Conservation (phyloP, 805 yeast species). For the Danielia oregonensis region DNA sequence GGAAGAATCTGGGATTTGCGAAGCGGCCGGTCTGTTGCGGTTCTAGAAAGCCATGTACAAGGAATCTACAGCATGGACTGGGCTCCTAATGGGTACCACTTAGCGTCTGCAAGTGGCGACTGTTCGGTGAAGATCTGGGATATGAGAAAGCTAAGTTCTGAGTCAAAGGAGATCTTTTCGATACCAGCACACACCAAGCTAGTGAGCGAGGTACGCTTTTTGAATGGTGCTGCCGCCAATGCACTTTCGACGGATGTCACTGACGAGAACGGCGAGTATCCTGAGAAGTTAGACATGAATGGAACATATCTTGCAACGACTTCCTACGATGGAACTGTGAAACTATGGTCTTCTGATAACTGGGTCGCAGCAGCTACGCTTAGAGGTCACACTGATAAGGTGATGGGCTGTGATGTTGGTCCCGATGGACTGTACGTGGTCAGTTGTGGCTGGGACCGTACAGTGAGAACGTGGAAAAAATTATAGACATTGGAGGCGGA, state of each 20-base stretch:
- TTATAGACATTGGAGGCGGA: background rate
- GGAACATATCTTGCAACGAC: slow-evolving; percentile 55
- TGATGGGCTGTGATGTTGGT: slow-evolving; percentile 64
- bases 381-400: slow-evolving; percentile 58
- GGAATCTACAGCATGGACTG: slow-evolving; percentile 72
- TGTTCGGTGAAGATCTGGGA: slow-evolving; percentile 84
- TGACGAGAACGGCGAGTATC: slow-evolving; percentile 29
- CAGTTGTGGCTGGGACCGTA: slow-evolving; percentile 82
- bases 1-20: slow-evolving; percentile 84
- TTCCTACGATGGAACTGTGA: slow-evolving; percentile 69
- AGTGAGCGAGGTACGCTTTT: slow-evolving; percentile 62
- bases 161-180: slow-evolving; percentile 40
- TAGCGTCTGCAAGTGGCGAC: slow-evolving; percentile 86
- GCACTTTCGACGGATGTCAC: slow-evolving; percentile 19
- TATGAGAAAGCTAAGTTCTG: slow-evolving; percentile 43
- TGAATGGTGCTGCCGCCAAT: slow-evolving; percentile 17
- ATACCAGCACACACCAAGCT: slow-evolving; percentile 75
- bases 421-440: slow-evolving; percentile 41
- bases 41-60: slow-evolving; percentile 63
- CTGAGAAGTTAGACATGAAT: slow-evolving; percentile 22
- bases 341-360: slow-evolving; percentile 59
- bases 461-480: slow-evolving; percentile 59
- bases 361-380: slow-evolving; percentile 60
- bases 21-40: slow-evolving; percentile 60
- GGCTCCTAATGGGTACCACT: slow-evolving; percentile 68